A percentile compares a stretch with the other conserved stretches of the same genome.
Evolutionary conservation across 441 rosid species (phyloP).

Genomic region (Aleurites moluccanus): DNA sequence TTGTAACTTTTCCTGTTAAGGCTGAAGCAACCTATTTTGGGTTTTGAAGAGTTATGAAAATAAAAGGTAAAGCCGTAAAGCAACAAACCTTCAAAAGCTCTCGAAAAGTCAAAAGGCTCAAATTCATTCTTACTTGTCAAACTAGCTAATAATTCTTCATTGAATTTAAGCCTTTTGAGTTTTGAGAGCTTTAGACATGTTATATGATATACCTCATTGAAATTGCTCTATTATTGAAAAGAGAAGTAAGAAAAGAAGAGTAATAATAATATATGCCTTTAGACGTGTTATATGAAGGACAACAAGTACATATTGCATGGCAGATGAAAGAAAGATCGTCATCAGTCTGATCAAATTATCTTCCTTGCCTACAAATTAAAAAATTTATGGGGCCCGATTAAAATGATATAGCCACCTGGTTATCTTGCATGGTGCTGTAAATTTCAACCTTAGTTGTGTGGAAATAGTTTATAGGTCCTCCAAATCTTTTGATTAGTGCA

Average conservation of each 20-base stretch:
- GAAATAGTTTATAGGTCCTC: slow-evolving; percentile 3
- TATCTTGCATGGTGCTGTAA: neutral
- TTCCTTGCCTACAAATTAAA: neutral
- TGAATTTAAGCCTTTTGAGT: neutral
- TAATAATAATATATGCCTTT: neutral
- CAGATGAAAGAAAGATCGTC: neutral
- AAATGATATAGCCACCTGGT: neutral
- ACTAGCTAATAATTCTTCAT: neutral
- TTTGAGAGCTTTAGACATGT: neutral
- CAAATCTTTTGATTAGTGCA: neutral
- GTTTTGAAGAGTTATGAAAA: too few species aligned
- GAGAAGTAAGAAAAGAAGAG: neutral
- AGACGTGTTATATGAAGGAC: neutral
- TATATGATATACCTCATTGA: neutral
- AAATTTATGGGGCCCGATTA: too few species aligned
- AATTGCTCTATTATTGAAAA: neutral
- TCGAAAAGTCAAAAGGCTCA: too few species aligned
- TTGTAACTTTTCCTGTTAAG: neutral
- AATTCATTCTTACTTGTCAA: neutral
- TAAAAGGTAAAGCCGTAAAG: too few species aligned
- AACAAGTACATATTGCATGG: neutral
- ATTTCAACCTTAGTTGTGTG: too few species aligned
- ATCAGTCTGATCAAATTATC: neutral
- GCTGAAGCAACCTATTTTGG: neutral
- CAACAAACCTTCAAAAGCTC: too few species aligned